These are phyloP conservation scores for Albatrellus sp. DNA, from an alignment of 1,284 basidiomycete species.

Conservation along the genomic window DNA sequence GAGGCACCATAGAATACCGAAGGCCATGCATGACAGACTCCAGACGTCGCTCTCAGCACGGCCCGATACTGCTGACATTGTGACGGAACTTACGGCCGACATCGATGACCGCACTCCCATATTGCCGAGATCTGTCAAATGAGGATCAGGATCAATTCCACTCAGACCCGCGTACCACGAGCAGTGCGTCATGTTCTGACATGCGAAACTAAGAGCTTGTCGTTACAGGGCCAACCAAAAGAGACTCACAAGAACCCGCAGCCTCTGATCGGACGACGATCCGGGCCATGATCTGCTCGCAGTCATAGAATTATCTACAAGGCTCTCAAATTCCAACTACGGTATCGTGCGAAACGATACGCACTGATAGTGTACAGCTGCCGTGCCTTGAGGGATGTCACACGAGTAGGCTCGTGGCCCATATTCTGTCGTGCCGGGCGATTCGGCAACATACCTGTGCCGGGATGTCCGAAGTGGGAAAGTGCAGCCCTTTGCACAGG, in stretches of 20 bases:
- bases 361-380: conserved; percentile 34
- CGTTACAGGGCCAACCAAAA: not conserved
- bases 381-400: conserved; percentile 33
- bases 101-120: conserved; percentile 78
- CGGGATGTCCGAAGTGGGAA: conserved; percentile 49
- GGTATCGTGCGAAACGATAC: conserved; percentile 12
- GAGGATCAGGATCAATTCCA: conserved; percentile 9
- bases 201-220: too few species aligned
- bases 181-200: conserved; percentile 76
- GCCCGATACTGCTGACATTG: not conserved
- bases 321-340: too few species aligned
- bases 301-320: conserved; percentile 81
- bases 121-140: conserved; percentile 52
- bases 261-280: conserved; percentile 55
- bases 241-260: conserved; percentile 44
- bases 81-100: conserved; percentile 50
- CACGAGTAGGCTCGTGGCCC: too few species aligned
- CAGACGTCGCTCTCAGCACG: not conserved
- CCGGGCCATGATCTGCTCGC: conserved; percentile 66
- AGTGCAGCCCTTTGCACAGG: conserved; percentile 66
- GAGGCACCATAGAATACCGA: conserved; percentile 77
- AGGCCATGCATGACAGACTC: conserved; percentile 76
- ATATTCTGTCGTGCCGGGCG: too few species aligned
- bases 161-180: not conserved
- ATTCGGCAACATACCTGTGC: conserved; percentile 30